Percentiles rank a stretch among this genome's conserved stretches.
phyloP scores from a whole-genome alignment of 768 basidiomycete species.

The Leccinum disarticulatum region DNA sequence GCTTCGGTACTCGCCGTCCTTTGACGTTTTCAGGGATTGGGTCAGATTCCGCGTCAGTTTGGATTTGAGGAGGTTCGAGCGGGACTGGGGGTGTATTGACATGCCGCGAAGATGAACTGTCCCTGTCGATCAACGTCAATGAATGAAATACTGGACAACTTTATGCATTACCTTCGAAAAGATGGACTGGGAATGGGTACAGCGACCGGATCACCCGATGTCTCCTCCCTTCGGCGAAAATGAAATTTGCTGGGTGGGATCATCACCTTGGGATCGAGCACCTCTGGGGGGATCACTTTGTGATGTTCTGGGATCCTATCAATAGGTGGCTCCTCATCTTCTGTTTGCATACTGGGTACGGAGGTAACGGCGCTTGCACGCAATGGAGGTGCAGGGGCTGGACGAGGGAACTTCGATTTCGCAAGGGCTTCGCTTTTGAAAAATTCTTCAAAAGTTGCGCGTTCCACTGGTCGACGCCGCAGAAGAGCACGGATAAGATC shows the following conservation, averaged over 20 bases:
- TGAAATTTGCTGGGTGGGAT: slow-evolving; percentile 82
- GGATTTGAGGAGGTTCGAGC: slow-evolving; percentile 15
- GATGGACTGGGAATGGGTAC: slow-evolving; percentile 3
- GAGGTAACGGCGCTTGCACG: slow-evolving; percentile 12
- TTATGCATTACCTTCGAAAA: slow-evolving; percentile 23
- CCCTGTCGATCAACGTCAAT: slow-evolving; percentile 1
- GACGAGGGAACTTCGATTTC: slow-evolving; percentile 74
- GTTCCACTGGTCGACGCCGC: slow-evolving; percentile 78
- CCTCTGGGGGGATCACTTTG: slow-evolving; percentile 73
- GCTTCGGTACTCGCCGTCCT: slow-evolving; percentile 8
- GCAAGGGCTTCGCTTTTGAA: slow-evolving; percentile 78
- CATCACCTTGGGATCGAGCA: slow-evolving; percentile 76
- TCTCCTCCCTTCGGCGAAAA: slow-evolving; percentile 46
- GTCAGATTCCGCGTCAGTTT: slow-evolving; percentile 12
- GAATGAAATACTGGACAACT: not conserved
- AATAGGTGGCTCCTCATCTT: slow-evolving; percentile 34
- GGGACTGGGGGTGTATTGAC: slow-evolving; percentile 16
- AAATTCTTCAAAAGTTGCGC: slow-evolving; percentile 90
- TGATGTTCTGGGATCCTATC: slow-evolving; percentile 69
- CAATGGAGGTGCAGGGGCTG: slow-evolving; percentile 24
- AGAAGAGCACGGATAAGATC: slow-evolving; percentile 80
- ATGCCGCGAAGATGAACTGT: slow-evolving; percentile 18
- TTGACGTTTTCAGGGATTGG: slow-evolving; percentile 13
- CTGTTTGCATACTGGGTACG: slow-evolving; percentile 20
- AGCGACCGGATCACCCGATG: slow-evolving; percentile 13